Evolutionary conservation across 805 yeast genomes (phyloP).

Genomic region (Isabelozyma pseudorhagii): DNA sequence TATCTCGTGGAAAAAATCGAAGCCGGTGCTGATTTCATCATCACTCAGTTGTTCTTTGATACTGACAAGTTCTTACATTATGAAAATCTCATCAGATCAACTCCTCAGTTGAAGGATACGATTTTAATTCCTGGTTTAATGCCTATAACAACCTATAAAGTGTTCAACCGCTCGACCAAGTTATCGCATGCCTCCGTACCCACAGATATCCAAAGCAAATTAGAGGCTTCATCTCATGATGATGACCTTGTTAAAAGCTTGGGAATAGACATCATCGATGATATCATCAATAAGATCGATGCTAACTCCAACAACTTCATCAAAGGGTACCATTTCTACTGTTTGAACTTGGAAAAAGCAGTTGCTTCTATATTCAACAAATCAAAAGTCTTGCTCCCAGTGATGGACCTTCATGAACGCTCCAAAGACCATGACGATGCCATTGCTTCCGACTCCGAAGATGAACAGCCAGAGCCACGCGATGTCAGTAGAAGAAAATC

Average conservation of each 20-base stretch:
- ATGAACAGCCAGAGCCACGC: slow-evolving; percentile 19
- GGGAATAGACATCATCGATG: slow-evolving; percentile 72
- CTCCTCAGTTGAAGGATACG: slow-evolving; percentile 41
- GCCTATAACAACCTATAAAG: slow-evolving; percentile 83
- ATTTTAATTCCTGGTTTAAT: slow-evolving; percentile 83
- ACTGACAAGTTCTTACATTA: slow-evolving; percentile 70
- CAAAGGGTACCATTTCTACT: slow-evolving; percentile 90
- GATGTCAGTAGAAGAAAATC: slow-evolving; percentile 29
- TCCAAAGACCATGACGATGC: slow-evolving; percentile 24
- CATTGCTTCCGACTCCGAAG: slow-evolving; percentile 39
- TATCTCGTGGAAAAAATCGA: slow-evolving; percentile 77
- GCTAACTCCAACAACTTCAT: slow-evolving; percentile 52
- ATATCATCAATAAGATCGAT: slow-evolving; percentile 59
- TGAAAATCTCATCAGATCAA: slow-evolving; percentile 48
- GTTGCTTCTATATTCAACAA: slow-evolving; percentile 78
- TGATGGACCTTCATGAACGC: slow-evolving; percentile 38
- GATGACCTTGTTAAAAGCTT: slow-evolving; percentile 79
- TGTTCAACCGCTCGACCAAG: slow-evolving; percentile 85
- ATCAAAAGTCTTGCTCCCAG: slow-evolving; percentile 48
- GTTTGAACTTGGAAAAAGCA: slow-evolving; percentile 88
- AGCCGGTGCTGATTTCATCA: slow-evolving; percentile 93
- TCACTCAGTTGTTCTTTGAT: slow-evolving; percentile 90
- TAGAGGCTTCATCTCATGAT: slow-evolving; percentile 55
- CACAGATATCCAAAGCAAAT: slow-evolving; percentile 41
- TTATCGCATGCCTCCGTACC: slow-evolving; percentile 87